Base-by-base conservation (phyloP, 2,329 filamentous ascomycete species). In the Gremmenia infestans region DNA sequence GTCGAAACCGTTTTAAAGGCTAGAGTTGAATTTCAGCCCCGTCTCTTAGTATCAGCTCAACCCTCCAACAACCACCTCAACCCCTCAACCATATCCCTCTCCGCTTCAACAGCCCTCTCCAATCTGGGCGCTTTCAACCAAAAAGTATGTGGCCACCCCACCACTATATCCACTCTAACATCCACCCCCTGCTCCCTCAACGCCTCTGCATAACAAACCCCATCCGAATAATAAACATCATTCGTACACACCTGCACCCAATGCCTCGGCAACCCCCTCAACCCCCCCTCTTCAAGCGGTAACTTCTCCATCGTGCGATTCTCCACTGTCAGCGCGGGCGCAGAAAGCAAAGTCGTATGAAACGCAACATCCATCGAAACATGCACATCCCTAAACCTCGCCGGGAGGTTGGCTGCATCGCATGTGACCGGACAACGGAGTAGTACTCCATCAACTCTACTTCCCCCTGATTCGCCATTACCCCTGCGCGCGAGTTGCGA, bases 201-300 rank as follows among this genome's bases (percentile, higher is more conserved):
- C 3, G 70, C 64, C 63, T 73, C 73, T 4, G 73, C 77, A 62
- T 79, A 79, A 59, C 77, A 80, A 8, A 77, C 59, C 9, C 78
- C 78, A 63, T 81, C 78, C 19, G 75, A 77, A 65, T 79, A 80
- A 57, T 79, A 71, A 42, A 74, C 72, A 59, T 81, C 78, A 52
- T 80, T 80, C 8, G 74, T 76, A 56, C 73, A 75, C 4, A 79
- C 66, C 67, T 81, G 78, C 15, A 80, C 71, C 72, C 74, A 81
- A 46, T 75, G 76, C 55, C 70, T 67, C 5, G 60, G 53, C 43
- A 79, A 48, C 12, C 68, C 63, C 6, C 15, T 67, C 60, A 60
- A 40, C 45, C 54, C 52, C 37, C 59, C 48, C 5, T 52, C 65
- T 67, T 63, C 78, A 4, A 79, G 62, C 8, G 76, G 77, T 61